Evolutionary conservation across 1,139 yeast genomes (phyloP).

Genomic region (Candida glucosophila): DNA sequence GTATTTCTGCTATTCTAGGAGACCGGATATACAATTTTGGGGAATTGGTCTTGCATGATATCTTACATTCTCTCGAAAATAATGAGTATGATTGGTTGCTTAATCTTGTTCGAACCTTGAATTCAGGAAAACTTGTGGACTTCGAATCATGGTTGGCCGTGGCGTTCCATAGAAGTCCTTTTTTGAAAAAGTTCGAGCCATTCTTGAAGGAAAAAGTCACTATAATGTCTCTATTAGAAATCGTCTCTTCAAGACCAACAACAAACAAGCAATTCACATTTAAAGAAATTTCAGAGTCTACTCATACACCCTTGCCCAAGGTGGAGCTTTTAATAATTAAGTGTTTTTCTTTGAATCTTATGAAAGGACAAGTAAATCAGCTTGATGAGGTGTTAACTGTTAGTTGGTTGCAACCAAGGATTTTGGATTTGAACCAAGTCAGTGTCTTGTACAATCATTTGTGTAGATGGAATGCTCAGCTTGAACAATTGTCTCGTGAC

Average conservation of each 20-base stretch:
- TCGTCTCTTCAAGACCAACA: slow-evolving; percentile 71
- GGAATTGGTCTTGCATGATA: slow-evolving; percentile 85
- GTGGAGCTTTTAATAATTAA: slow-evolving; percentile 90
- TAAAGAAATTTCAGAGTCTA: slow-evolving; percentile 59
- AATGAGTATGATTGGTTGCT: slow-evolving; percentile 65
- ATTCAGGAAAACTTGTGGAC: slow-evolving; percentile 64
- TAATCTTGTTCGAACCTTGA: slow-evolving; percentile 59
- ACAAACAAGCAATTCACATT: slow-evolving; percentile 69
- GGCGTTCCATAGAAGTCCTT: slow-evolving; percentile 41
- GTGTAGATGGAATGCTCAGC: slow-evolving; percentile 70
- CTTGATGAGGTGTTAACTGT: slow-evolving; percentile 69
- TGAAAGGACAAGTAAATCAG: slow-evolving; percentile 85
- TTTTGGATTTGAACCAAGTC: slow-evolving; percentile 75
- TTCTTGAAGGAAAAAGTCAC: slow-evolving; percentile 87
- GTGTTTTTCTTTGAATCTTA: slow-evolving; percentile 74
- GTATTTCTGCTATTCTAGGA: slow-evolving; percentile 84
- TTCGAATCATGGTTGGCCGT: slow-evolving; percentile 44
- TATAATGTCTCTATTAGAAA: slow-evolving; percentile 83
- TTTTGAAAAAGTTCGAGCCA: slow-evolving; percentile 49
- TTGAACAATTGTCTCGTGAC: slow-evolving; percentile 49
- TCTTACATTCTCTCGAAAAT: slow-evolving; percentile 47
- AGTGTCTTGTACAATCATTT: slow-evolving; percentile 66
- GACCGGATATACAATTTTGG: slow-evolving; percentile 94
- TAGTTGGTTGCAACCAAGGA: slow-evolving; percentile 94
- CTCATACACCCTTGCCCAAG: slow-evolving; percentile 61